A percentile compares a stretch with the other conserved stretches of the same genome.
These are phyloP conservation scores for Deakozyma indianensis DNA, from an alignment of 805 yeast genomes.

Conservation along the genomic window DNA sequence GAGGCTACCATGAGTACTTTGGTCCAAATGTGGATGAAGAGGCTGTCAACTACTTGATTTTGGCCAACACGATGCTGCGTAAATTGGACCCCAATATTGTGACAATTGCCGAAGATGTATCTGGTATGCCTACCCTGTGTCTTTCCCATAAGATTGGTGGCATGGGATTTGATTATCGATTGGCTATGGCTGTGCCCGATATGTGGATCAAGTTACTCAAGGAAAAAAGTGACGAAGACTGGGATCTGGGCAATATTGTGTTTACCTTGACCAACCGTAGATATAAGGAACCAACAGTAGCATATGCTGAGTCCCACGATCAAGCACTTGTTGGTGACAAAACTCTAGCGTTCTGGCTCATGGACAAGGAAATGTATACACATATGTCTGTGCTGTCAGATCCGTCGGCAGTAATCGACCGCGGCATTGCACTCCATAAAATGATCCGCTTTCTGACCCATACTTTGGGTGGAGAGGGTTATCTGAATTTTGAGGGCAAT, in stretches of 20 bases:
- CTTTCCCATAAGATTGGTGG: slow-evolving; percentile 65
- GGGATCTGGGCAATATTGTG: slow-evolving; percentile 76
- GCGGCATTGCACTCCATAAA: slow-evolving; percentile 86
- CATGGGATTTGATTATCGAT: slow-evolving; percentile 81
- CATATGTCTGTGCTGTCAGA: slow-evolving; percentile 72
- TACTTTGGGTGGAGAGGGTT: slow-evolving; percentile 93
- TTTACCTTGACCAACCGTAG: slow-evolving; percentile 80
- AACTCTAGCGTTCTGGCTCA: slow-evolving; percentile 91
- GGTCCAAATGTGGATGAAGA: slow-evolving; percentile 73
- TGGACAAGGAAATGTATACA: slow-evolving; percentile 98
- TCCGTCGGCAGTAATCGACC: slow-evolving; percentile 62
- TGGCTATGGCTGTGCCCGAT: slow-evolving; percentile 96
- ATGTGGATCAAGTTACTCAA: slow-evolving; percentile 96
- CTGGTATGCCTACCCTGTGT: slow-evolving; percentile 94
- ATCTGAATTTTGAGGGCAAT: slow-evolving; percentile 90
- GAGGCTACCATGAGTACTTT: slow-evolving; percentile 84
- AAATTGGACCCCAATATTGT: slow-evolving; percentile 41
- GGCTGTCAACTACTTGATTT: slow-evolving; percentile 72
- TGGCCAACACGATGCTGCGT: slow-evolving; percentile 70
- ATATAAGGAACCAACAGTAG: slow-evolving; percentile 74
- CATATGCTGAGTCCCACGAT: slow-evolving; percentile 91
- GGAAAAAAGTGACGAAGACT: slow-evolving; percentile 71
- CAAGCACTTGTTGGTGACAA: slow-evolving; percentile 97
- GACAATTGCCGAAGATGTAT: slow-evolving; percentile 90
- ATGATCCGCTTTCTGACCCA: slow-evolving; percentile 80